Percentiles rank a stretch among this genome's conserved stretches.
Conservation (phyloP, 164 flowering plant genomes). For the Houttuynia cordata region DNA sequence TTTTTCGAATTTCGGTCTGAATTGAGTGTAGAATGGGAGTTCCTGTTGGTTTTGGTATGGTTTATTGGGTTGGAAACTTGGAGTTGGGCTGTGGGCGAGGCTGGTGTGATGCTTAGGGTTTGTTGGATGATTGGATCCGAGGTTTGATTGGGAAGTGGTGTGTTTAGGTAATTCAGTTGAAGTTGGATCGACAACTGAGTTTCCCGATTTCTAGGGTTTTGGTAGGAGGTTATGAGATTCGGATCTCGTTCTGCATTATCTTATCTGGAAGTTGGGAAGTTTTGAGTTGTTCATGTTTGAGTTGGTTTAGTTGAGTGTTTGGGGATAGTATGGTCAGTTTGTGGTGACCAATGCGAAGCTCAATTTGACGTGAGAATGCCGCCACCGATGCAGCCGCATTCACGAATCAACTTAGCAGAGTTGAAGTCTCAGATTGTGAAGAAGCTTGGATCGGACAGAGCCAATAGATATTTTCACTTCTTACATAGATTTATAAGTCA, state of each 20-base stretch:
- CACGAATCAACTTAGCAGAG: conserved; percentile 66
- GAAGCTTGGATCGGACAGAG: conserved; percentile 72
- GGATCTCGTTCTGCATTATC: conserved; percentile 22
- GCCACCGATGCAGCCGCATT: conserved; percentile 52
- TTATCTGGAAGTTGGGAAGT: conserved; percentile 17
- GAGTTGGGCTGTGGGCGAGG: conserved; percentile 4
- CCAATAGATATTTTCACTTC: conserved; percentile 52
- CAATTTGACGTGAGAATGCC: conserved; percentile 35
- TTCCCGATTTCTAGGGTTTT: conserved; percentile 30
- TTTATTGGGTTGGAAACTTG: no score
- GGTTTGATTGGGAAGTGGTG: conserved; percentile 13
- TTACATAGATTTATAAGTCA: conserved; percentile 60
- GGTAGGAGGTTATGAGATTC: conserved; percentile 28
- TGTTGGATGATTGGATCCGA: conserved; percentile 12
- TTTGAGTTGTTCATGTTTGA: conserved; percentile 15
- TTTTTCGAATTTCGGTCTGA: not conserved
- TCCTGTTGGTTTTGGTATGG: not conserved
- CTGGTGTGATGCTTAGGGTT: conserved; percentile 25
- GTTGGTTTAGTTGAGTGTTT: not conserved
- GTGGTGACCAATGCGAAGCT: conserved; percentile 14
- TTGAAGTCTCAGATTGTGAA: conserved; percentile 71
- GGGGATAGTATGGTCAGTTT: not conserved
- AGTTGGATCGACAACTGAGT: conserved; percentile 13
- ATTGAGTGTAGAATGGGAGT: conserved; percentile 1
- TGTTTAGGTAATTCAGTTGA: conserved; percentile 21